phyloP scores from a whole-genome alignment of 2,329 filamentous ascomycete genomes.

The Verticillium isaacii region DNA sequence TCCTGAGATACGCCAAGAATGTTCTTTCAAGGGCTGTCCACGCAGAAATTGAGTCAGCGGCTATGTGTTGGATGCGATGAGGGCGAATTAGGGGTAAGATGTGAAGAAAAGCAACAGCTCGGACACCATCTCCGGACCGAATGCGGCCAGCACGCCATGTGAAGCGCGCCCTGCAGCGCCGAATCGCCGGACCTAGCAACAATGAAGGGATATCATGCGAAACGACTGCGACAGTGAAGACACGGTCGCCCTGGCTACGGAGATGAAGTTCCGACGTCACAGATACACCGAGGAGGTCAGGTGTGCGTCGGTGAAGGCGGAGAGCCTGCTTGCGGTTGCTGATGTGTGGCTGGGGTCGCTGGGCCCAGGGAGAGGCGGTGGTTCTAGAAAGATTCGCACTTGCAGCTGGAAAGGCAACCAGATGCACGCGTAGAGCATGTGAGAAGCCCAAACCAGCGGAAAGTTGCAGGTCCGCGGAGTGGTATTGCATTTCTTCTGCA shows the following conservation, averaged over 20 bases:
- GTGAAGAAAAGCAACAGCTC: background rate
- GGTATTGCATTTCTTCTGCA: background rate
- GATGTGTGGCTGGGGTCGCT: background rate
- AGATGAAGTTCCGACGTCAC: background rate
- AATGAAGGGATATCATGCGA: background rate
- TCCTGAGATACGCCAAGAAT: constrained; percentile 69
- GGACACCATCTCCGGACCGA: background rate
- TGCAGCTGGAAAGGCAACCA: background rate
- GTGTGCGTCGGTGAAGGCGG: background rate
- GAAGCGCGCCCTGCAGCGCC: background rate
- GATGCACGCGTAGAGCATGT: background rate
- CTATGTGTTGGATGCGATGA: background rate
- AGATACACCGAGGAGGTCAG: background rate
- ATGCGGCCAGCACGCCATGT: background rate
- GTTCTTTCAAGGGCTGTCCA: constrained; percentile 65
- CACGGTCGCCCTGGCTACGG: background rate
- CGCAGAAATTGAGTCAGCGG: background rate
- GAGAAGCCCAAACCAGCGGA: background rate
- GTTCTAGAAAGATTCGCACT: background rate
- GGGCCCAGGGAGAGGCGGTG: background rate
- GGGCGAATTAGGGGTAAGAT: background rate
- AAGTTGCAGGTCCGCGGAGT: background rate
- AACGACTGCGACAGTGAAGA: background rate
- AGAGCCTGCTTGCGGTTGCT: no score
- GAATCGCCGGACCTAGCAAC: background rate